Conservation (phyloP, 2,329 filamentous ascomycete genomes). For the Chaetomiaceae sp. region DNA sequence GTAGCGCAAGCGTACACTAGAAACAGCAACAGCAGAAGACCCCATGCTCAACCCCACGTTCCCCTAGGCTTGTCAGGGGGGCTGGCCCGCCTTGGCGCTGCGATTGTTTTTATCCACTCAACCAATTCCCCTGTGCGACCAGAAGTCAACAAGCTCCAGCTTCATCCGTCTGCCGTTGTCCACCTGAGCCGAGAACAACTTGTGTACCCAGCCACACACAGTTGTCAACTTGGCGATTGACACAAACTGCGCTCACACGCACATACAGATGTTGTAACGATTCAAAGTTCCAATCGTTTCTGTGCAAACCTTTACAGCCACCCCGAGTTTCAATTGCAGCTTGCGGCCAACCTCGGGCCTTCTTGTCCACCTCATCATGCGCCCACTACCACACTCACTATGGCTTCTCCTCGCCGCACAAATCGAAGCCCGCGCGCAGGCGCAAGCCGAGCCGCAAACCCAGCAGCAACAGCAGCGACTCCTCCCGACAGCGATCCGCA, state of each 20-base stretch:
- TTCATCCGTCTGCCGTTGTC: no score
- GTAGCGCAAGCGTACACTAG: no score
- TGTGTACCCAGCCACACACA: no score
- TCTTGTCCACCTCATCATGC: conserved; percentile 34
- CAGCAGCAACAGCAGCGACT: conserved; percentile 14
- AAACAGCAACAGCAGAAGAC: no score
- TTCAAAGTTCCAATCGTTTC: neutral
- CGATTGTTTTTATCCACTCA: conserved; percentile 7
- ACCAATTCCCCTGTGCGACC: conserved; percentile 6
- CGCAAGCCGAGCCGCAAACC: conserved; percentile 15
- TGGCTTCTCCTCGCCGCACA: conserved; percentile 40
- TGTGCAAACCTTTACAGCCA: neutral
- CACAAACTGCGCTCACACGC: no score
- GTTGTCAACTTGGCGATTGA: no score
- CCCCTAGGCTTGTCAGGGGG: no score
- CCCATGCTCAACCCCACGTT: no score
- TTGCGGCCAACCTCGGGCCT: no score
- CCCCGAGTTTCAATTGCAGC: no score
- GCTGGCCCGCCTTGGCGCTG: neutral
- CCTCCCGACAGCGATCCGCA: conserved; percentile 58
- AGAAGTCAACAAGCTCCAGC: conserved; percentile 10
- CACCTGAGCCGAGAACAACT: no score
- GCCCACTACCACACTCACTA: conserved; percentile 34
- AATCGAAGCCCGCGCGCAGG: conserved; percentile 29
- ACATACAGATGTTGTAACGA: neutral